phyloP scores from a whole-genome alignment of 225 moss, liverwort and hornwort genomes.

The Marchantia paleacea region DNA sequence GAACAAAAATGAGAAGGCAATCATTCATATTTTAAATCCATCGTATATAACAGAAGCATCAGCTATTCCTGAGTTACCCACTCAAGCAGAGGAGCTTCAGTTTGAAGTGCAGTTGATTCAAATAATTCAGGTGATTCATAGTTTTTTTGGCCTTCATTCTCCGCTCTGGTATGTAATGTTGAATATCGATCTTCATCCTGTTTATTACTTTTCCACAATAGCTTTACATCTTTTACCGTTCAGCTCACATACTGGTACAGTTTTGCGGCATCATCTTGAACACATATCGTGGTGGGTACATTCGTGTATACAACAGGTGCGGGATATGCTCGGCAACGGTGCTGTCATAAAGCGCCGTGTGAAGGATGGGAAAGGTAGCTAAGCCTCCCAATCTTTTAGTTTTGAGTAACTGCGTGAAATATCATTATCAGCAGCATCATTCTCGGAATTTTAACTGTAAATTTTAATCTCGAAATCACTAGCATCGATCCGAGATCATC shows the following conservation, averaged over 20 bases:
- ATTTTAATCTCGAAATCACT: no score
- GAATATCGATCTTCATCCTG: not conserved
- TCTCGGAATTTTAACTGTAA: no score
- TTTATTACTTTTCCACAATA: not conserved
- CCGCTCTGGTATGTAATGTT: not conserved
- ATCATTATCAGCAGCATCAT: not conserved
- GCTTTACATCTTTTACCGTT: no score
- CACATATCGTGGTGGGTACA: not conserved
- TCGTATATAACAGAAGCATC: constrained; percentile 53
- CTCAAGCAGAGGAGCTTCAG: constrained; percentile 59
- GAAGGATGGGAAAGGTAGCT: constrained; percentile 74
- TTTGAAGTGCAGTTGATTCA: constrained; percentile 95
- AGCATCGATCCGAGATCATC: no score
- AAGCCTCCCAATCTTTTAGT: not conserved
- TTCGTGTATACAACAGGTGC: constrained; percentile 51
- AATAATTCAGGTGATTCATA: constrained; percentile 63
- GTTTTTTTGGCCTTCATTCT: not conserved
- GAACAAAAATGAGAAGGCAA: constrained; percentile 79
- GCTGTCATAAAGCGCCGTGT: constrained; percentile 78
- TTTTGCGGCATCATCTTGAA: not conserved
- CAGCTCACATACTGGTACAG: not conserved
- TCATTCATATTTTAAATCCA: constrained; percentile 55
- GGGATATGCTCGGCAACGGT: constrained; percentile 95
- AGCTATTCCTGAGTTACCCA: constrained; percentile 57
- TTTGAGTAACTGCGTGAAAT: not conserved